These are phyloP conservation scores for Penicillium frequentans DNA, from an alignment of 2,329 filamentous ascomycete species.

Conservation along the genomic window DNA sequence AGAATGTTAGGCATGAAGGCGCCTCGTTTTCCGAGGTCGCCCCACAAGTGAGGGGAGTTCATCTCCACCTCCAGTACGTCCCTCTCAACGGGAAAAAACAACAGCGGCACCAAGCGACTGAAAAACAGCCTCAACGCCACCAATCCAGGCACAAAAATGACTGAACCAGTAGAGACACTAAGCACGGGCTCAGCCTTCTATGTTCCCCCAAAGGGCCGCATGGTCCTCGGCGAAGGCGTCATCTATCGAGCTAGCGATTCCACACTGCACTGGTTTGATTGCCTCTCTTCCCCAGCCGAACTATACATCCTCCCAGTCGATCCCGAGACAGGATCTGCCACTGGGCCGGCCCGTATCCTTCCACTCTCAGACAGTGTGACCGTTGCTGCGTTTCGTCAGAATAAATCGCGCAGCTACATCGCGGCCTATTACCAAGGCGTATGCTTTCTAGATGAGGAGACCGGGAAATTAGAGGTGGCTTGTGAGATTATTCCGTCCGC, in stretches of 20 bases:
- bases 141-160: not conserved
- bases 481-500: slow-evolving; percentile 37
- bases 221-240: slow-evolving; percentile 33
- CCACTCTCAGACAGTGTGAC: slow-evolving; percentile 37
- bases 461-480: slow-evolving; percentile 35
- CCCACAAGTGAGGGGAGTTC: not conserved
- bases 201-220: slow-evolving; percentile 18
- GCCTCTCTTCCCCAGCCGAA: slow-evolving; percentile 29
- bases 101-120: not conserved
- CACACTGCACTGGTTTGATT: slow-evolving; percentile 35
- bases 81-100: not conserved
- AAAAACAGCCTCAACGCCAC: not conserved
- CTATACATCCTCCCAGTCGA: slow-evolving; percentile 37
- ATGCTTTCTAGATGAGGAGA: slow-evolving; percentile 39
- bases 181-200: slow-evolving; percentile 9
- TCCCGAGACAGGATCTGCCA: slow-evolving; percentile 28
- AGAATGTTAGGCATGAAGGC: not conserved
- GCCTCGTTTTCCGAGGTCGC: not conserved
- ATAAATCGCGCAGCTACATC: slow-evolving; percentile 38
- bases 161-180: not conserved
- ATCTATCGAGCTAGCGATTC: slow-evolving; percentile 33
- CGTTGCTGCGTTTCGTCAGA: slow-evolving; percentile 34
- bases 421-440: slow-evolving; percentile 42
- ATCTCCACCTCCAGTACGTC: not conserved
- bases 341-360: slow-evolving; percentile 27